Evolutionary conservation across 495 filamentous ascomycete genomes (phyloP).

Genomic region (Hypoxylon lenormandii): DNA sequence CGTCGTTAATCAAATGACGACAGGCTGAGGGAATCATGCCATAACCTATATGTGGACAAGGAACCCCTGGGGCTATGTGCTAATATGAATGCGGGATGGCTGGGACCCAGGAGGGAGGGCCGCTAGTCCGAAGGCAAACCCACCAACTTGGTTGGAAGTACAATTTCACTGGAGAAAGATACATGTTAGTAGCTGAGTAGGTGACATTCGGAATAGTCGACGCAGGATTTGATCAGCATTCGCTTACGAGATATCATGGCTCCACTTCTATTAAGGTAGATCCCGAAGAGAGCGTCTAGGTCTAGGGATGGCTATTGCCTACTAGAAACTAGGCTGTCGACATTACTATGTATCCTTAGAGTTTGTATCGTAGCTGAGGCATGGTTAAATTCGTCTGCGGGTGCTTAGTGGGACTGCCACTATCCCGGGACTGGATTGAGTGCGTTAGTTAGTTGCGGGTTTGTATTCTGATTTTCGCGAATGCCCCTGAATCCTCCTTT

Average conservation of each 20-base stretch:
- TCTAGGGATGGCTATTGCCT: not conserved
- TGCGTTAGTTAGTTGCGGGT: not conserved
- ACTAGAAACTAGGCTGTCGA: not conserved
- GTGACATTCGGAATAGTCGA: constrained; percentile 11
- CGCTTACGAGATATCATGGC: constrained; percentile 3
- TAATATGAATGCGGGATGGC: constrained; percentile 41
- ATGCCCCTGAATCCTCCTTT: too few relatives aligned
- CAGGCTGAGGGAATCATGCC: constrained; percentile 36
- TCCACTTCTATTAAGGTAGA: constrained; percentile 3
- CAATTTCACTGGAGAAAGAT: constrained; percentile 1
- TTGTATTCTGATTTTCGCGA: too few relatives aligned
- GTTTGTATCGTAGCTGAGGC: constrained; percentile 2
- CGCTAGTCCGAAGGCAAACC: constrained; percentile 15
- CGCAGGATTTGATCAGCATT: not conserved
- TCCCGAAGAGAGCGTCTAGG: not conserved
- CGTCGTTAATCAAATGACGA: constrained; percentile 34
- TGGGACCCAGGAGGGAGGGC: constrained; percentile 16
- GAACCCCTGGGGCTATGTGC: constrained; percentile 31
- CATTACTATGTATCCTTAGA: not conserved
- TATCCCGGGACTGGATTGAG: not conserved
- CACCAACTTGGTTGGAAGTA: constrained; percentile 17
- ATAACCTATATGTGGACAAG: constrained; percentile 39
- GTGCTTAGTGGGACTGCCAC: not conserved
- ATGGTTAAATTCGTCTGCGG: not conserved
- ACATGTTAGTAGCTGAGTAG: constrained; percentile 12